Conservation (phyloP, 73 alveolate species). For the Effrenium voratum region DNA sequence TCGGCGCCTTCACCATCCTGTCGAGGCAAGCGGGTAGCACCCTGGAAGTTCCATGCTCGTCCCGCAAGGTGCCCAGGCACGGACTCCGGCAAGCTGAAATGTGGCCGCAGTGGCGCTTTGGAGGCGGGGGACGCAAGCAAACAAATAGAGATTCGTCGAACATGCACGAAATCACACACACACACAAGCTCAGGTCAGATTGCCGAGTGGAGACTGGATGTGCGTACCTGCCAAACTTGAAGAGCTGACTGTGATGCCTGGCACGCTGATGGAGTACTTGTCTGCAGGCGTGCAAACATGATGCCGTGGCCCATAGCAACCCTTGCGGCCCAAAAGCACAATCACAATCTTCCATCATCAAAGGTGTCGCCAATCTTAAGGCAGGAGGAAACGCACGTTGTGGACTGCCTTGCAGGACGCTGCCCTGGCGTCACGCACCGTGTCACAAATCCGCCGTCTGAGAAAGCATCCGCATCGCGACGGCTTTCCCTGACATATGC, state of each 20-base stretch:
- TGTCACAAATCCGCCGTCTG: slow-evolving; percentile 52
- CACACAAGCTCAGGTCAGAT: slow-evolving; percentile 30
- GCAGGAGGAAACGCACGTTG: no score
- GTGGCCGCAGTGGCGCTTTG: slow-evolving; percentile 78
- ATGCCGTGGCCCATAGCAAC: no score
- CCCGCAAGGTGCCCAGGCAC: slow-evolving; percentile 62
- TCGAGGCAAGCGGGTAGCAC: slow-evolving; percentile 1
- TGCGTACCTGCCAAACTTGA: slow-evolving; percentile 69
- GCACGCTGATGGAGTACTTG: slow-evolving; percentile 69
- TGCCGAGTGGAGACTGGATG: slow-evolving; percentile 53
- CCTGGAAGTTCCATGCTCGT: no score
- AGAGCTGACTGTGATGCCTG: slow-evolving; percentile 73
- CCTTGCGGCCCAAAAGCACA: no score
- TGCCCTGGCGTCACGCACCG: slow-evolving; percentile 87
- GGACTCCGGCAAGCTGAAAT: slow-evolving; percentile 47
- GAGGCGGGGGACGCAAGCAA: not conserved
- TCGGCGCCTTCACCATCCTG: slow-evolving; percentile 75
- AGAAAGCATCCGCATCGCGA: slow-evolving; percentile 27
- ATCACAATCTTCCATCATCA: no score
- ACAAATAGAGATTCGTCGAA: no score
- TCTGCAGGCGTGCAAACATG: slow-evolving; percentile 73
- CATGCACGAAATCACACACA: no score
- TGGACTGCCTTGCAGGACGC: slow-evolving; percentile 17
- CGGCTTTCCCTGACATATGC: slow-evolving; percentile 62
- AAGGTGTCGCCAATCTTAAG: no score